Evolutionary conservation across 495 filamentous ascomycete genomes (phyloP).

Genomic region (Xylaria cubensis): DNA sequence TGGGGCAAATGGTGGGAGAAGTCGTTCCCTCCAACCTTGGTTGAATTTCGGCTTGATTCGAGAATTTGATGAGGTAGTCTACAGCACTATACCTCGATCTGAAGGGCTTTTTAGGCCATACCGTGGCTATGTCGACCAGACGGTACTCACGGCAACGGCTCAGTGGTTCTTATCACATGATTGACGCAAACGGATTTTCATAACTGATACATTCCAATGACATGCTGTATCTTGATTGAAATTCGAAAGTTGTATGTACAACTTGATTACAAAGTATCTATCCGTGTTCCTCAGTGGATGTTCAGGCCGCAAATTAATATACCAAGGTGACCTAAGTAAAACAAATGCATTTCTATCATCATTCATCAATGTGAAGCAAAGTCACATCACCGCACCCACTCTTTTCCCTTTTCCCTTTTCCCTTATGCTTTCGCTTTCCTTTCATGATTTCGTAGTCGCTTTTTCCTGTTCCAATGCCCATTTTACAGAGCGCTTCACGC

Average conservation of each 20-base stretch:
- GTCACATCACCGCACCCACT: constrained; percentile 19
- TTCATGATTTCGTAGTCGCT: constrained; percentile 35
- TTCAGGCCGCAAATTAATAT: constrained; percentile 9
- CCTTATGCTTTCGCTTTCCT: constrained; percentile 12
- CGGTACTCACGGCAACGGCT: neutral
- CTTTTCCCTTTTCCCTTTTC: constrained; percentile 19
- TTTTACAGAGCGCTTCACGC: constrained; percentile 70
- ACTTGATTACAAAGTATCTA: constrained; percentile 15
- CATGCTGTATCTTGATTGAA: constrained; percentile 1
- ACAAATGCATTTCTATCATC: constrained; percentile 4
- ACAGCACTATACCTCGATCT: neutral
- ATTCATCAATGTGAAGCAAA: constrained; percentile 22
- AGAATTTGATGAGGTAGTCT: neutral
- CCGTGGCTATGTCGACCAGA: neutral
- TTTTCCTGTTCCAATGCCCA: constrained; percentile 66
- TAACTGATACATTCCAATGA: neutral
- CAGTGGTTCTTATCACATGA: neutral
- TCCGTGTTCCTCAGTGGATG: neutral
- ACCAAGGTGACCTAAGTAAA: constrained; percentile 5
- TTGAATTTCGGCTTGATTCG: neutral
- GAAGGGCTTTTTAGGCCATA: neutral
- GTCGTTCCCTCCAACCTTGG: neutral
- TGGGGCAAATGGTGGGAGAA: neutral
- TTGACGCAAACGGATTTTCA: neutral
- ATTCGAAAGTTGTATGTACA: constrained; percentile 22